phyloP scores from a whole-genome alignment of 441 rosid genomes.

The Jatropha podagrica region DNA sequence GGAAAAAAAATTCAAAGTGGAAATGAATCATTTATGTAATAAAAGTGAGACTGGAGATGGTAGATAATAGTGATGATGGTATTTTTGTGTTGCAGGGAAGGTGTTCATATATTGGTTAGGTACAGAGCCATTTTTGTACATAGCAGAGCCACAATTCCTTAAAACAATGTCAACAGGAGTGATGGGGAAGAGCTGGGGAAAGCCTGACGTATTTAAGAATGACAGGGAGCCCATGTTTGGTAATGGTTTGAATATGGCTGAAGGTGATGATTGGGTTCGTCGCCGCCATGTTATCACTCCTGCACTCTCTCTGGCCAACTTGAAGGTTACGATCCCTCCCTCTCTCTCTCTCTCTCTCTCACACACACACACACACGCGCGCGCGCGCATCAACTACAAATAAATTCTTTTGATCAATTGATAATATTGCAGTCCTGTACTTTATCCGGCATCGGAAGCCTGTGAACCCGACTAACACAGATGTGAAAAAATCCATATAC shows the following conservation, averaged over 20 bases:
- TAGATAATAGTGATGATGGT: not conserved
- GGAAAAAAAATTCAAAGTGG: no score
- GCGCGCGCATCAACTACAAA: no score
- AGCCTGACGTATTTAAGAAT: slow-evolving; percentile 73
- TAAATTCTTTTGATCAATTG: no score
- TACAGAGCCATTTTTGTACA: slow-evolving; percentile 83
- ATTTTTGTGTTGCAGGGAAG: slow-evolving; percentile 57
- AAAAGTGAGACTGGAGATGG: no score
- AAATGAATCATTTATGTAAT: no score
- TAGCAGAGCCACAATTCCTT: slow-evolving; percentile 93
- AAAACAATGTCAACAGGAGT: slow-evolving; percentile 67
- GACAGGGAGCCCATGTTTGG: slow-evolving; percentile 98
- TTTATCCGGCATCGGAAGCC: no score
- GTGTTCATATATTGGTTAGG: slow-evolving; percentile 96
- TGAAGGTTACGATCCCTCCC: slow-evolving; percentile 49
- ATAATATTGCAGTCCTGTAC: no score
- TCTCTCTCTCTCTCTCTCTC: not conserved
- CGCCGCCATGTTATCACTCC: slow-evolving; percentile 93
- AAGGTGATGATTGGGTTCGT: slow-evolving; percentile 93
- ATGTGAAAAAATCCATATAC: no score
- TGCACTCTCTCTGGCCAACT: slow-evolving; percentile 75
- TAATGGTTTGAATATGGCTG: slow-evolving; percentile 80
- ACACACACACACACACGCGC: no score
- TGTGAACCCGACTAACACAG: no score
- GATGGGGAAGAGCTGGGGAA: slow-evolving; percentile 97